Base-by-base conservation (phyloP, 1,284 basidiomycete species). In the Trichosporon sp. region DNA sequence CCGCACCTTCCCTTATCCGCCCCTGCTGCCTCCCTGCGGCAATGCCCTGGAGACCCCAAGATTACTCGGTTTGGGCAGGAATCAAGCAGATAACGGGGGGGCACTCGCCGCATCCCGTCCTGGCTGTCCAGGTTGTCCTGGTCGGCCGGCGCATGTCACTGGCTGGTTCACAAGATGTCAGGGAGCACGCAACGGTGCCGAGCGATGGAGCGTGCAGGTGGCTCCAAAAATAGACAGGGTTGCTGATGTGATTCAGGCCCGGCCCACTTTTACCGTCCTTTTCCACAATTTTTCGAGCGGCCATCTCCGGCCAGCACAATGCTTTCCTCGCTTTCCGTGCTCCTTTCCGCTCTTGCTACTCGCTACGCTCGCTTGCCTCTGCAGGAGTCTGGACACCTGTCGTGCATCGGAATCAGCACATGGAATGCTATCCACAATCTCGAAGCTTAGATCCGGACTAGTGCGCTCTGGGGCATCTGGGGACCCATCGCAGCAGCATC, bases 181-280 rank as follows among this genome's bases (percentile, higher is more conserved):
- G 51, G 51, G 51, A 1, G 10, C 4, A 3, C 7, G 10, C 14
- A 37, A 37, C 51, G 51, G 51, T 26, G 19, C 21, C 19, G 19
- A 54, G 19, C 51, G 51, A 54, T 54, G 51, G 51, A 54, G 19
- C 51, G 51, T 16, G n/a, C 51, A 54, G 51, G 19, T 54, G 51
- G 51, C 19, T 46, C 51, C 51, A 10, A 21, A 54, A 54, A 54
- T 54, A 54, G 51, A 21, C 14, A 46, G 43, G 43, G 43, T 46
- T 16, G 16, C 16, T 19, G 14, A 21, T 26, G 51, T 21, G 51
- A 21, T 21, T 19, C 51, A 54, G 19, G 51, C 11, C 21, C 10
- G 51, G 21, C 51, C 51, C 51, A 54, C 51, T 54, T 51, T 54
- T 54, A 21, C 51, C 51, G 51, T 54, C 19, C 43, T 46, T 54